These are phyloP conservation scores for Kandelia obovata DNA, from an alignment of 345 rosid genomes.

Conservation along the genomic window DNA sequence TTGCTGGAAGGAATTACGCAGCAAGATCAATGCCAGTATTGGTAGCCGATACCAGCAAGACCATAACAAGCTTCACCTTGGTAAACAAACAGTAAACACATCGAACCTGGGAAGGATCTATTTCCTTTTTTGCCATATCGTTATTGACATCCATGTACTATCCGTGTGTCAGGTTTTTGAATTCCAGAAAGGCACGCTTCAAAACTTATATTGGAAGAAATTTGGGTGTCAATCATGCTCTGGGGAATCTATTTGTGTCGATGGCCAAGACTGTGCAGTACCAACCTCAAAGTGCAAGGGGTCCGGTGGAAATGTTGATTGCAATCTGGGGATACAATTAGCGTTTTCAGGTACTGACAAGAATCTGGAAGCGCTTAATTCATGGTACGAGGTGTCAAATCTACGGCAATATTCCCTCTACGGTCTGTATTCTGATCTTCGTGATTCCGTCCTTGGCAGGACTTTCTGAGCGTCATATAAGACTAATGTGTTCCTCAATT, in stretches of 20 bases:
- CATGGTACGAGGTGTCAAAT: constrained; percentile 83
- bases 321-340: constrained; percentile 60
- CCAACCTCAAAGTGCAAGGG: constrained; percentile 52
- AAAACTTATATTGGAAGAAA: constrained; percentile 72
- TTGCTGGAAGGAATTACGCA: constrained; percentile 84
- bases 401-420: constrained; percentile 63
- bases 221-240: constrained; percentile 68
- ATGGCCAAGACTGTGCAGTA: constrained; percentile 62
- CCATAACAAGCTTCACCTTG: constrained; percentile 71
- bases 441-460: constrained; percentile 22
- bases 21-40: constrained; percentile 75
- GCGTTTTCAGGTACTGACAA: constrained; percentile 84
- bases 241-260: constrained; percentile 43
- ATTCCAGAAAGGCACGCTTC: constrained; percentile 73
- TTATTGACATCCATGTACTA: neutral
- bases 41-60: constrained; percentile 55
- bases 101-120: neutral
- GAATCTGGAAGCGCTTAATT: constrained; percentile 61
- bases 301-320: constrained; percentile 44
- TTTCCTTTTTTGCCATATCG: neutral
- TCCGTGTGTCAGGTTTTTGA: constrained; percentile 54
- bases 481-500: neutral
- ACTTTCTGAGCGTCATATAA: constrained; percentile 7
- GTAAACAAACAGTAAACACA: constrained; percentile 37
- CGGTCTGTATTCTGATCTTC: constrained; percentile 44